Percentiles rank a stretch among this genome's conserved stretches.
Evolutionary conservation across 2,329 filamentous ascomycete species (phyloP).

Genomic region (Dendryphion nanum): DNA sequence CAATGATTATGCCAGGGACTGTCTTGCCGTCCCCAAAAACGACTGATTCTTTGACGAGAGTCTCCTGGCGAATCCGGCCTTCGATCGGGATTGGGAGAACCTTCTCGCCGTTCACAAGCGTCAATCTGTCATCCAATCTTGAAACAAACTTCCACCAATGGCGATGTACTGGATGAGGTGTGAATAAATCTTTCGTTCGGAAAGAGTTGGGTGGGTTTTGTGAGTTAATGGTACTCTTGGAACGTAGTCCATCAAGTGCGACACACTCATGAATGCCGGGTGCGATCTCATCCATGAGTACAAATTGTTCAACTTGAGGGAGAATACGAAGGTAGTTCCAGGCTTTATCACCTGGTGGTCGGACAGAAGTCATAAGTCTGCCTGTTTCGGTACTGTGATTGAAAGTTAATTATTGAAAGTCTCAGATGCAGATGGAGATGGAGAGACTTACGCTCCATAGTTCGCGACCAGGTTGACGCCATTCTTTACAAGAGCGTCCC

Average conservation of each 20-base stretch:
- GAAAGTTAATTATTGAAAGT: not conserved
- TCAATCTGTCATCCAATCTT: slow-evolving; percentile 48
- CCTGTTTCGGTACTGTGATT: slow-evolving; percentile 58
- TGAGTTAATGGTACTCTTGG: slow-evolving; percentile 43
- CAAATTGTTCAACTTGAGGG: slow-evolving; percentile 41
- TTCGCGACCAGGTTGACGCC: slow-evolving; percentile 58
- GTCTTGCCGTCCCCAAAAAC: slow-evolving; percentile 57
- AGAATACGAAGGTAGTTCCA: slow-evolving; percentile 61
- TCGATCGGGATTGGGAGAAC: slow-evolving; percentile 52
- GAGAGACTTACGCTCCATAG: slow-evolving; percentile 53
- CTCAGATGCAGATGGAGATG: not conserved
- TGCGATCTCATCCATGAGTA: slow-evolving; percentile 41
- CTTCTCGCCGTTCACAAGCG: slow-evolving; percentile 52
- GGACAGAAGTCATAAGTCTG: slow-evolving; percentile 60
- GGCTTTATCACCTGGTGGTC: slow-evolving; percentile 52
- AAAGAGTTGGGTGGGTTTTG: slow-evolving; percentile 45
- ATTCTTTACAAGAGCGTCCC: slow-evolving; percentile 51
- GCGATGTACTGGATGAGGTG: slow-evolving; percentile 42
- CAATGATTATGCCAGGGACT: slow-evolving; percentile 54
- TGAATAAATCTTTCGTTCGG: slow-evolving; percentile 52
- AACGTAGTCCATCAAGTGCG: slow-evolving; percentile 38
- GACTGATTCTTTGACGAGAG: slow-evolving; percentile 55
- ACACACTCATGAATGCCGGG: slow-evolving; percentile 42
- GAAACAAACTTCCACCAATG: slow-evolving; percentile 50
- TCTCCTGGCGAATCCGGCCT: slow-evolving; percentile 52